Conservation (phyloP, 192 early-diverging fungal species). For the Funneliformis mosseae region DNA sequence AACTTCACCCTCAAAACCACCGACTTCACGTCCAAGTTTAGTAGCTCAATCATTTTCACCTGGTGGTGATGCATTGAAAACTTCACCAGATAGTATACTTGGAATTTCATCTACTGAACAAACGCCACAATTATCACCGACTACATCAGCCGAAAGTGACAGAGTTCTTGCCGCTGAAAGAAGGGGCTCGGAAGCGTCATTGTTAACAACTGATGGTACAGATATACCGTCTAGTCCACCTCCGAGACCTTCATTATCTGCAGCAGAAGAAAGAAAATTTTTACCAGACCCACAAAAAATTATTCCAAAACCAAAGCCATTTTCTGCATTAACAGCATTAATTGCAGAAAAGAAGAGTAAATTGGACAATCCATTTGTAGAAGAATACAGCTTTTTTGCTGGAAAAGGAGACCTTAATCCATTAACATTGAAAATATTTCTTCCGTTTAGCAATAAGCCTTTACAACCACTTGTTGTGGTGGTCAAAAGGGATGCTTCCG, state of each 20-base stretch:
- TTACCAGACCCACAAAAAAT: slow-evolving; percentile 31
- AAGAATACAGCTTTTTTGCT: slow-evolving; percentile 64
- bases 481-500: slow-evolving; percentile 77
- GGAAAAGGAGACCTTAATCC: slow-evolving; percentile 62
- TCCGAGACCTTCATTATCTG: slow-evolving; percentile 33
- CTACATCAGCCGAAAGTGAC: slow-evolving; percentile 29
- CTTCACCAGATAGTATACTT: slow-evolving; percentile 33
- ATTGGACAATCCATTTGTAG: slow-evolving; percentile 69
- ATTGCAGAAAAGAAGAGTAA: slow-evolving; percentile 62
- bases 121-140: slow-evolving; percentile 31
- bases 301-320: slow-evolving; percentile 34
- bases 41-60: slow-evolving; percentile 15
- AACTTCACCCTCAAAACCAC: slow-evolving; percentile 50
- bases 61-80: slow-evolving; percentile 6
- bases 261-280: slow-evolving; percentile 12
- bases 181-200: slow-evolving; percentile 25
- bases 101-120: slow-evolving; percentile 29
- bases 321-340: slow-evolving; percentile 64
- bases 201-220: slow-evolving; percentile 4
- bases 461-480: slow-evolving; percentile 61
- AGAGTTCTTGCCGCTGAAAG: slow-evolving; percentile 15
- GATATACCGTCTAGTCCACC: slow-evolving; percentile 39
- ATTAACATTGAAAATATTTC: slow-evolving; percentile 65
- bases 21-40: slow-evolving; percentile 31
- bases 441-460: slow-evolving; percentile 54